phyloP scores from a whole-genome alignment of 495 filamentous ascomycete genomes.

The Penicillium turbatum region DNA sequence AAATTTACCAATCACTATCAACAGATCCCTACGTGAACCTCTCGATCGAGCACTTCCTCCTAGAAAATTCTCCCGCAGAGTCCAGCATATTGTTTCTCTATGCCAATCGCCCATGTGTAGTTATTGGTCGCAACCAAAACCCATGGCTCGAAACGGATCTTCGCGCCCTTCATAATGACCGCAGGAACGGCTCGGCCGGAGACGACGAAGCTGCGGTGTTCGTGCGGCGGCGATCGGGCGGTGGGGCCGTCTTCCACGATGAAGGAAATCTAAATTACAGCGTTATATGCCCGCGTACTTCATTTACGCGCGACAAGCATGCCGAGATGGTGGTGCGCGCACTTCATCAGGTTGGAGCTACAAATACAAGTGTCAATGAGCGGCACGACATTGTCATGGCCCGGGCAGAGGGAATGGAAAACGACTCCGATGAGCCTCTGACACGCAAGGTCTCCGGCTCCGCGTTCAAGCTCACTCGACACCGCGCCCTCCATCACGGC shows the following conservation, averaged over 20 bases:
- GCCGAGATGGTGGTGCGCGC: constrained; percentile 86
- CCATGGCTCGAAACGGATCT: constrained; percentile 91
- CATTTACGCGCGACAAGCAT: constrained; percentile 80
- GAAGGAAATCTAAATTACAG: constrained; percentile 88
- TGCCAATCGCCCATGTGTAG: constrained; percentile 75
- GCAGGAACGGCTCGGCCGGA: constrained; percentile 12
- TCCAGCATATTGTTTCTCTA: constrained; percentile 84
- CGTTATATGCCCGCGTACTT: constrained; percentile 71
- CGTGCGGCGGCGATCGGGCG: constrained; percentile 79
- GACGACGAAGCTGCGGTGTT: constrained; percentile 49
- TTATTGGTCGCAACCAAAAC: constrained; percentile 96
- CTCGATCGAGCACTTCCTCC: constrained; percentile 88
- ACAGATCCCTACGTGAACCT: constrained; percentile 85
- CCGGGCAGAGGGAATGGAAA: constrained; percentile 4
- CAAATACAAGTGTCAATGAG: constrained; percentile 68
- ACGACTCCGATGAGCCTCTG: constrained; percentile 23
- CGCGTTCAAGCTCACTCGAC: constrained; percentile 82
- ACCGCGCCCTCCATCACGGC: constrained; percentile 81
- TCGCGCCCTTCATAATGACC: constrained; percentile 45
- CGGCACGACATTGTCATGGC: constrained; percentile 88
- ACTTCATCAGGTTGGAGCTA: constrained; percentile 47
- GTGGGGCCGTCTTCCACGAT: constrained; percentile 93
- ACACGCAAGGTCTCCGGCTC: constrained; percentile 84
- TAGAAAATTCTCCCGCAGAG: constrained; percentile 62
- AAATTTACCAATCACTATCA: constrained; percentile 74